Conservation (phyloP, 2,329 filamentous ascomycete genomes). For the Coniochaeta sp. region DNA sequence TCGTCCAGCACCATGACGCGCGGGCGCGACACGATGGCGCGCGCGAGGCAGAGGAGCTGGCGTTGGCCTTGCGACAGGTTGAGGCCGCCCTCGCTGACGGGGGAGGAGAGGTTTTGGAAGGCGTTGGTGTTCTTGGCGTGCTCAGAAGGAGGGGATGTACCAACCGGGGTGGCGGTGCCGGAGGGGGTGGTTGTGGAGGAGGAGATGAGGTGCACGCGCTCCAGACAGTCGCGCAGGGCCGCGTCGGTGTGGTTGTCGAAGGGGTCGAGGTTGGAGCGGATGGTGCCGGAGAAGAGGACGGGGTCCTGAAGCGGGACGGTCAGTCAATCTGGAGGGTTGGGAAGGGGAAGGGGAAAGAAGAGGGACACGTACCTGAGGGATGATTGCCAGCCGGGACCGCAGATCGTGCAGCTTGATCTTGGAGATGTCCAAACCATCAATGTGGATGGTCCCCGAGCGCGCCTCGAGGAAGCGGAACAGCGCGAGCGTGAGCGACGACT, state of each 20-base stretch:
- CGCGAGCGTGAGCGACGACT: constrained; percentile 67
- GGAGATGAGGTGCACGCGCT: constrained; percentile 57
- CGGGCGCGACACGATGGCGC: constrained; percentile 63
- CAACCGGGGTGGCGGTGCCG: constrained; percentile 27
- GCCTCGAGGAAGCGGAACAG: constrained; percentile 73
- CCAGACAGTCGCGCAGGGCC: constrained; percentile 62
- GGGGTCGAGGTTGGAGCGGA: constrained; percentile 70
- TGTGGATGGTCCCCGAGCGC: constrained; percentile 54
- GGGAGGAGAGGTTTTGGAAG: constrained; percentile 54
- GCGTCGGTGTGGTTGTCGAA: constrained; percentile 63
- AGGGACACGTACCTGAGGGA: constrained; percentile 47
- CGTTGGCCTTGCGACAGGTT: constrained; percentile 72
- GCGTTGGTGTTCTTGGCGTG: constrained; percentile 52
- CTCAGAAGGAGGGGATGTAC: constrained; percentile 29
- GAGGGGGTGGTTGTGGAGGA: constrained; percentile 28
- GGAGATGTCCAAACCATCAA: constrained; percentile 70
- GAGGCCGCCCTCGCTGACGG: constrained; percentile 63
- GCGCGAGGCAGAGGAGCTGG: constrained; percentile 68
- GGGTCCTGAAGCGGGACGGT: constrained; percentile 55
- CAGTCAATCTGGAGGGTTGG: background rate
- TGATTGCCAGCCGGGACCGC: constrained; percentile 69
- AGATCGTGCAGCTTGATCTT: constrained; percentile 63
- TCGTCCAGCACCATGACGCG: constrained; percentile 77
- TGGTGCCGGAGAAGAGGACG: constrained; percentile 72
- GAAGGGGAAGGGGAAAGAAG: background rate